Base-by-base conservation (phyloP, 768 basidiomycete species). In the Termitomyces sp. region DNA sequence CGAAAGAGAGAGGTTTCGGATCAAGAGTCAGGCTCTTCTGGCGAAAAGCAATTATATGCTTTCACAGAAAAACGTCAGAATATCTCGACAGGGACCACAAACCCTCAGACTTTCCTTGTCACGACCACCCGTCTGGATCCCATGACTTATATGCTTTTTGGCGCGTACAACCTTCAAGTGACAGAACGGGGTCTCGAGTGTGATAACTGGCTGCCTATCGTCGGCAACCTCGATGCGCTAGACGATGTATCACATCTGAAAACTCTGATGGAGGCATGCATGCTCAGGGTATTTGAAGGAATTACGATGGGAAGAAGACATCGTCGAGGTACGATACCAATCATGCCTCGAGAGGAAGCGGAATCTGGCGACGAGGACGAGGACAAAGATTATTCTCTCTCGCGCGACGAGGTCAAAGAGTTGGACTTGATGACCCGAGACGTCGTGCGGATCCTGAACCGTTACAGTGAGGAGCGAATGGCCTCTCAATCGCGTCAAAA, bases 211-310 rank as follows among this genome's bases (percentile, higher is more conserved):
- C 73, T 98, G 11, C 92, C 94, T 21, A 80, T 95, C 45, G 78
- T 87, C 37, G 90, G 90, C 40, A 82, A 87, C 60, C 63, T 87
- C 49, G 79, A 87, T 63, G 82, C 84, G 1, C 71, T 97, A 64
- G 92, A 95, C 66, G 86, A 93, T 61, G 75, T 96, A n/a, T 87
- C 89, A 68, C 80, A 83, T 12, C 74, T 98, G 65, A 95, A 94
- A 72, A 77, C 73, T 19, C 73, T 88, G 63, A 83, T 95, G 78
- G 92, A 96, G 63, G 76, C 76, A 2, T 92, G 89, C 65, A 86
- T 97, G 85, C 74, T 94, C 47, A 85, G 95, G 41, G 91, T 97
- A 6, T 98, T 92, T 63, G 90, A 96, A 64, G 93, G 94, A 21
- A 87, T 96, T 53, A 77, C 76, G 52, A 77, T 78, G 71, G 72